Percentiles rank a stretch among this genome's conserved stretches.
Conservation (phyloP, 805 yeast genomes). For the Metschnikowia rubicola region DNA sequence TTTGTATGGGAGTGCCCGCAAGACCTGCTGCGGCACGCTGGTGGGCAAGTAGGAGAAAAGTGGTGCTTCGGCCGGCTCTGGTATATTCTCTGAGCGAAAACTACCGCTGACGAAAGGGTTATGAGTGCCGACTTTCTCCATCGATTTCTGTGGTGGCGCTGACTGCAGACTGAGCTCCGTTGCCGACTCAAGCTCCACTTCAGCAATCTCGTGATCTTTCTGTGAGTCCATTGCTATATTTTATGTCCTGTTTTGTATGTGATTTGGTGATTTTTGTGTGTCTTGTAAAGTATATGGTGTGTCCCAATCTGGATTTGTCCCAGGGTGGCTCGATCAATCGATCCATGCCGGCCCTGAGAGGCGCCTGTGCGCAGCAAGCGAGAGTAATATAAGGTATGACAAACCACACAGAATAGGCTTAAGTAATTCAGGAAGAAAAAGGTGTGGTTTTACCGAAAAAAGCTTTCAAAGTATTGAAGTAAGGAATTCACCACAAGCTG, state of each 20-base stretch:
- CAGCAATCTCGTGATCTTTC: neutral
- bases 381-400: neutral
- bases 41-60: constrained; percentile 16
- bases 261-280: neutral
- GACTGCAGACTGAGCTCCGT: neutral
- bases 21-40: constrained; percentile 9
- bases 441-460: too few relatives aligned
- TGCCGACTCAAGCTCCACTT: neutral
- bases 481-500: too few relatives aligned
- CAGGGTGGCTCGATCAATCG: neutral
- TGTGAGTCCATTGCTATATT: neutral
- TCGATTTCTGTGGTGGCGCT: neutral
- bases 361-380: constrained; percentile 4
- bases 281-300: neutral
- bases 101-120: constrained; percentile 13
- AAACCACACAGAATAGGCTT: too few relatives aligned
- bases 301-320: neutral
- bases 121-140: neutral
- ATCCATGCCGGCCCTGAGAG: neutral
- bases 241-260: neutral
- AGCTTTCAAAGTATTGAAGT: too few relatives aligned
- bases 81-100: neutral
- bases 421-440: too few relatives aligned
- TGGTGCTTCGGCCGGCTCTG: neutral
- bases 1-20: constrained; percentile 42